Evolutionary conservation across 257 asterid species (phyloP), one percentile per base, ranked within the genome.

Genomic region (Rubia yunnanensis): DNA sequence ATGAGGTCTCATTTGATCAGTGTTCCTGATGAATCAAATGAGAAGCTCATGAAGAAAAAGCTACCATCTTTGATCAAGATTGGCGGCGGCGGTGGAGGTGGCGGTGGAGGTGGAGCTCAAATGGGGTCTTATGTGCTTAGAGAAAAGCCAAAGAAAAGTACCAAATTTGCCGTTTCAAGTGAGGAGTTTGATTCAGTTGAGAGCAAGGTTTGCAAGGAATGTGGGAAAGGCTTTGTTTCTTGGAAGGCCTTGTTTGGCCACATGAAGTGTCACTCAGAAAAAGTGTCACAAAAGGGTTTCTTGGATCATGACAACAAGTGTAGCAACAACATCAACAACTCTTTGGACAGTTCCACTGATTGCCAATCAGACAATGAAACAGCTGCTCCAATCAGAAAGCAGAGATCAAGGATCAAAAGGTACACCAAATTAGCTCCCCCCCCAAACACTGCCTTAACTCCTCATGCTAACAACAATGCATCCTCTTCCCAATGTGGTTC

Each of bases 161-260:
- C 55, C 48, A 81, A 81, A 35, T 66, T 70, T 71, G 57, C 65
- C 5, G 68, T 71, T 65, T 63, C 73, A n/a, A 64, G 48, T 46
- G 79, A 70, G 39, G 77, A 67, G 52, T 44, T 44, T 63, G 53
- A 72, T 72, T 77, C 80, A 76, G 79, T 71, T 69, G 67, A 54
- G 35, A 70, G 54, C 23, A 90, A 76, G 69, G 26, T 61, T 53
- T 88, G 98, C 64, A 83, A 83, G 55, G 89, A 88, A 82, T 91
- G 98, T 72, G 98, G 96, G 22, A 88, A 81, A 73, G 68, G 79
- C 15, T 91, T 91, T 72, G 85, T 52, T n/a, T 86, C 96, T 53
- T 80, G 88, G 89, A 88, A 85, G 80, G 94, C 96, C 68, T 70
- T 91, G 79, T 91, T 86, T 77, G 94, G 95, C 22, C 98, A 88